These are phyloP conservation scores for Lophiostoma macrostomum DNA, from an alignment of 495 filamentous ascomycete genomes.

Conservation along the genomic window DNA sequence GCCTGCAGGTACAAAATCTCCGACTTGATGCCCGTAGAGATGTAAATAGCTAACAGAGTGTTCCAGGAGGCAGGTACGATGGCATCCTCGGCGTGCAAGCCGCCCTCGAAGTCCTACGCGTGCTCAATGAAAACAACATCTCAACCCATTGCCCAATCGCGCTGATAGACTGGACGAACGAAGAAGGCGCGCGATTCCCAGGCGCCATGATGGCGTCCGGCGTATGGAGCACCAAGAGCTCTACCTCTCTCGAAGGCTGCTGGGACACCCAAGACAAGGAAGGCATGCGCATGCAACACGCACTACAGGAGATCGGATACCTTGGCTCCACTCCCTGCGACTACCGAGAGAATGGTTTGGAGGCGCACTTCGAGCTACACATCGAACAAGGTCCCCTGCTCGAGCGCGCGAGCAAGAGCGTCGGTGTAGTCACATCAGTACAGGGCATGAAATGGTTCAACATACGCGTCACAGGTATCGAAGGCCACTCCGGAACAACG, in stretches of 20 bases:
- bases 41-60: conserved; percentile 11
- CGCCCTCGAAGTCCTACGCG: conserved; percentile 32
- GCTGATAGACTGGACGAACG: conserved; percentile 35
- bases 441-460: conserved; percentile 33
- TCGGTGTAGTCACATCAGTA: conserved; percentile 31
- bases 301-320: conserved; percentile 27
- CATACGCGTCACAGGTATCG: conserved; percentile 19
- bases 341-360: conserved; percentile 27
- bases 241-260: conserved; percentile 14
- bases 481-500: conserved; percentile 32
- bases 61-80: conserved; percentile 33
- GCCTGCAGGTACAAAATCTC: conserved; percentile 21
- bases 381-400: conserved; percentile 35
- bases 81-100: conserved; percentile 35
- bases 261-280: conserved; percentile 25
- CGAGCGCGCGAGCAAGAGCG: conserved; percentile 19
- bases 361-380: conserved; percentile 33
- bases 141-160: conserved; percentile 29
- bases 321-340: conserved; percentile 24
- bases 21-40: neutral
- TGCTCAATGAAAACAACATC: conserved; percentile 25
- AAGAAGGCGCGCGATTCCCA: conserved; percentile 34
- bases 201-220: conserved; percentile 35
- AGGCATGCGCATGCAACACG: conserved; percentile 18
- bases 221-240: conserved; percentile 28